These are phyloP conservation scores for Lotus japonicus DNA, from an alignment of 306 rosid species.

Conservation along the genomic window DNA sequence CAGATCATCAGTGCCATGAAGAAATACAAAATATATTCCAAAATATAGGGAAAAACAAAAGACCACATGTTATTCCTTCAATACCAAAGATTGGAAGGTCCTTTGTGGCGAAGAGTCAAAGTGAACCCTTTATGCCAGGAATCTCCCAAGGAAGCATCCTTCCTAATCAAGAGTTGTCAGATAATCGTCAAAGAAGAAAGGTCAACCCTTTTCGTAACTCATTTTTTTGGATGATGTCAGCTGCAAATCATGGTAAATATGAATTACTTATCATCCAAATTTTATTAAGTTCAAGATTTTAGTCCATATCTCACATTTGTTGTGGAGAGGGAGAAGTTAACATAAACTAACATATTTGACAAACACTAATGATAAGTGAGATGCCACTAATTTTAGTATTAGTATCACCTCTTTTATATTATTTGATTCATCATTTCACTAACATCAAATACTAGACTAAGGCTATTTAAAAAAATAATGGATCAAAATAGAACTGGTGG, in stretches of 20 bases:
- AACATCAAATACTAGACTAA: too few species aligned
- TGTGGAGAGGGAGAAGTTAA: too few species aligned
- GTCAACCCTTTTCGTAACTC: slow-evolving; percentile 39
- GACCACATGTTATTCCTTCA: not conserved
- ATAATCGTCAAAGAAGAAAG: slow-evolving; percentile 25
- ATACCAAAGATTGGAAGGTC: not conserved
- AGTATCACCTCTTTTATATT: too few species aligned
- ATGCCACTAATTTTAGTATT: too few species aligned
- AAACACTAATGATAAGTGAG: too few species aligned
- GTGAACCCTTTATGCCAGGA: slow-evolving; percentile 27
- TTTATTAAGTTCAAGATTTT: not conserved
- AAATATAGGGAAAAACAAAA: not conserved
- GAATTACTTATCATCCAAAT: not conserved
- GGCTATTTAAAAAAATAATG: too few species aligned
- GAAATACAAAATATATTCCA: slow-evolving; percentile 38
- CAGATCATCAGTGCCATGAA: slow-evolving; percentile 60
- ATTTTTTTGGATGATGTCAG: slow-evolving; percentile 47
- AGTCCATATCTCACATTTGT: too few species aligned
- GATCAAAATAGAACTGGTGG: too few species aligned
- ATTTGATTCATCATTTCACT: too few species aligned
- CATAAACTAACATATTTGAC: too few species aligned
- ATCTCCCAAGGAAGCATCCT: slow-evolving; percentile 9
- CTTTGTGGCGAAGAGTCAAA: slow-evolving; percentile 5
- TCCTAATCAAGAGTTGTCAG: slow-evolving; percentile 12
- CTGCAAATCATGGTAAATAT: slow-evolving; percentile 37